Conservation (phyloP, 106 monocot genomes). For the Dactylorhiza incarnata region DNA sequence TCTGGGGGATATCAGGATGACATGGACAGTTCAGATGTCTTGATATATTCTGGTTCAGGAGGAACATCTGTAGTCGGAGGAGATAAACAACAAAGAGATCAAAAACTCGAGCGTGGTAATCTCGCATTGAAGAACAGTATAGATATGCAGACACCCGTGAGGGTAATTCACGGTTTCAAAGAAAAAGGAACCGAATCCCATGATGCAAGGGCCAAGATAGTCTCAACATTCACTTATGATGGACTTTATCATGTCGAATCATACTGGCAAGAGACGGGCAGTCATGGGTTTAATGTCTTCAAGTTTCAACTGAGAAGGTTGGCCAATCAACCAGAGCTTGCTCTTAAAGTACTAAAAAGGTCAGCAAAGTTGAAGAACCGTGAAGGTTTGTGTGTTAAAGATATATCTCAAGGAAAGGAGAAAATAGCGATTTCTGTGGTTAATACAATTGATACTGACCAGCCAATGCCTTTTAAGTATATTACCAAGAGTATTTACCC, state of each 20-base stretch:
- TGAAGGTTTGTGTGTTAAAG: constrained; percentile 53
- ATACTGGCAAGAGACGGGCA: constrained; percentile 44
- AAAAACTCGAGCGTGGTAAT: constrained; percentile 85
- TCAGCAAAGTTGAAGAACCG: constrained; percentile 34
- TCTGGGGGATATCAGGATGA: constrained; percentile 80
- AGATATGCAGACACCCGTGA: constrained; percentile 52
- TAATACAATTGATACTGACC: constrained; percentile 60
- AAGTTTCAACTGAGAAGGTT: constrained; percentile 68
- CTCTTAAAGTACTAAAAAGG: constrained; percentile 43
- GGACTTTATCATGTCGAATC: constrained; percentile 74
- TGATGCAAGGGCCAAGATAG: constrained; percentile 38
- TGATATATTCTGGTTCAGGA: constrained; percentile 89
- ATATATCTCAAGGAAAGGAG: constrained; percentile 84
- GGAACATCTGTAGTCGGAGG: constrained; percentile 40
- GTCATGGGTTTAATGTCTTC: constrained; percentile 40
- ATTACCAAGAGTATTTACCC: constrained; percentile 65
- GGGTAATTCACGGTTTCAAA: constrained; percentile 77
- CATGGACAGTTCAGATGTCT: constrained; percentile 56
- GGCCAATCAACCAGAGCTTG: constrained; percentile 81
- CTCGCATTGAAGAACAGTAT: constrained; percentile 79
- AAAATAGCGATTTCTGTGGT: constrained; percentile 62
- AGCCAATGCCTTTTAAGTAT: constrained; percentile 52
- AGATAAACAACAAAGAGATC: constrained; percentile 57
- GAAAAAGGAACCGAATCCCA: constrained; percentile 24
- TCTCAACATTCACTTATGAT: constrained; percentile 74